phyloP scores from a whole-genome alignment of 495 filamentous ascomycete species.

The Daldinia vernicosa region DNA sequence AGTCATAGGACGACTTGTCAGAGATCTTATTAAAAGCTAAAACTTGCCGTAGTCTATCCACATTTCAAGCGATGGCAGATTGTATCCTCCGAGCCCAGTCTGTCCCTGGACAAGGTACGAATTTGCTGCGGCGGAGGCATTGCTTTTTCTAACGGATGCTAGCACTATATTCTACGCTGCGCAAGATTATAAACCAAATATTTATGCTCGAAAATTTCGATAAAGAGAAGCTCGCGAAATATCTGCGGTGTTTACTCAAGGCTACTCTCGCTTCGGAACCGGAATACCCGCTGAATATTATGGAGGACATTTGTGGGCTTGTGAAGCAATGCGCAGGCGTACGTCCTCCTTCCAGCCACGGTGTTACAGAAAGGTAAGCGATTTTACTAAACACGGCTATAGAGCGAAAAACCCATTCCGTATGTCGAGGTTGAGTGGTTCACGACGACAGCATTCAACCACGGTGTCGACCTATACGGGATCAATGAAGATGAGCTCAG shows the following conservation, averaged over 20 bases:
- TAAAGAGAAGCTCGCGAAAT: constrained; percentile 68
- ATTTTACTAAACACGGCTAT: constrained; percentile 4
- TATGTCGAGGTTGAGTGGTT: constrained; percentile 80
- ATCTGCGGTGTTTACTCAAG: constrained; percentile 77
- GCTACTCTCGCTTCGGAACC: constrained; percentile 62
- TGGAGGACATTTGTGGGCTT: constrained; percentile 64
- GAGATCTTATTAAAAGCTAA: constrained; percentile 65
- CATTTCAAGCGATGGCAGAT: constrained; percentile 67
- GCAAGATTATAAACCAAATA: constrained; percentile 70
- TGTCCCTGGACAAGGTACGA: constrained; percentile 59
- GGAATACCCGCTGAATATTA: constrained; percentile 59
- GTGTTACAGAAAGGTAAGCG: background rate
- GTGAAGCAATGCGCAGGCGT: constrained; percentile 56
- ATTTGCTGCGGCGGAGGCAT: constrained; percentile 1
- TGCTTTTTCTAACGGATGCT: constrained; percentile 15
- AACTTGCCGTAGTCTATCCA: constrained; percentile 46
- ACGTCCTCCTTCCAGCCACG: constrained; percentile 10
- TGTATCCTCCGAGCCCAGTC: constrained; percentile 62
- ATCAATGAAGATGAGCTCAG: constrained; percentile 63
- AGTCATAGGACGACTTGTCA: constrained; percentile 72
- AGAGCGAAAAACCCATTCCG: constrained; percentile 66
- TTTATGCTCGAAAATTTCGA: constrained; percentile 63
- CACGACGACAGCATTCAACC: constrained; percentile 76
- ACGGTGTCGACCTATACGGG: constrained; percentile 75
- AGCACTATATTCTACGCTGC: constrained; percentile 60